Evolutionary conservation across 768 basidiomycete species (phyloP).

Genomic region (Suillus brevipes): DNA sequence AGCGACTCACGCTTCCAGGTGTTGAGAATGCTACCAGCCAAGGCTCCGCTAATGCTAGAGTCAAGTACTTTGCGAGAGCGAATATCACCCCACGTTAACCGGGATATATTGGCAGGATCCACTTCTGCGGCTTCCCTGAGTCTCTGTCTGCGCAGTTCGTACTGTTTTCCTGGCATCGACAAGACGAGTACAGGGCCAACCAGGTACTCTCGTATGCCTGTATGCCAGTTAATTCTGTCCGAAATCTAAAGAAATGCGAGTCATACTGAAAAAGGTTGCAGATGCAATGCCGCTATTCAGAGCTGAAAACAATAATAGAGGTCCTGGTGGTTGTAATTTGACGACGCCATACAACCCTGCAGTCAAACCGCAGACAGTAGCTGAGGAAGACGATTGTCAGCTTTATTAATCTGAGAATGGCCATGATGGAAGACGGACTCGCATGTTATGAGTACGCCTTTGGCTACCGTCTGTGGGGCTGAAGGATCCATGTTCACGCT

Average conservation of each 20-base stretch:
- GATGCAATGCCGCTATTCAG: slow-evolving; percentile 73
- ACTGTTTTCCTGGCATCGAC: slow-evolving; percentile 47
- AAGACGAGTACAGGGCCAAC: slow-evolving; percentile 61
- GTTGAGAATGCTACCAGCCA: slow-evolving; percentile 62
- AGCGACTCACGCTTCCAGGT: slow-evolving; percentile 56
- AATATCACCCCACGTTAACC: slow-evolving; percentile 51
- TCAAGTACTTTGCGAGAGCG: slow-evolving; percentile 65
- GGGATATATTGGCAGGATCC: slow-evolving; percentile 15
- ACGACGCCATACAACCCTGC: slow-evolving; percentile 48
- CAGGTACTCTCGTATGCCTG: slow-evolving; percentile 77
- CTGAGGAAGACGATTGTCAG: slow-evolving; percentile 43
- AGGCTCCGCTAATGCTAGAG: slow-evolving; percentile 68
- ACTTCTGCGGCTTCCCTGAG: slow-evolving; percentile 25
- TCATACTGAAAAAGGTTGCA: slow-evolving; percentile 77
- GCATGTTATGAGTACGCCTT: slow-evolving; percentile 71
- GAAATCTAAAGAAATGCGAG: not conserved
- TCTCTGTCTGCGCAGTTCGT: slow-evolving; percentile 40
- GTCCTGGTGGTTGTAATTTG: slow-evolving; percentile 46
- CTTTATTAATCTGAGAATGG: slow-evolving; percentile 14
- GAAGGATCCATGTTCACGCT: slow-evolving; percentile 29
- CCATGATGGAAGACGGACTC: slow-evolving; percentile 60
- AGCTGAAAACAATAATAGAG: slow-evolving; percentile 59
- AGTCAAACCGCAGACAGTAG: slow-evolving; percentile 50
- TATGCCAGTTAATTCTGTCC: slow-evolving; percentile 3
- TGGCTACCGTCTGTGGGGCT: slow-evolving; percentile 45